A percentile compares a stretch with the other conserved stretches of the same genome.
Conservation (phyloP, 2,329 filamentous ascomycete genomes). For the Xylariaceae sp. region DNA sequence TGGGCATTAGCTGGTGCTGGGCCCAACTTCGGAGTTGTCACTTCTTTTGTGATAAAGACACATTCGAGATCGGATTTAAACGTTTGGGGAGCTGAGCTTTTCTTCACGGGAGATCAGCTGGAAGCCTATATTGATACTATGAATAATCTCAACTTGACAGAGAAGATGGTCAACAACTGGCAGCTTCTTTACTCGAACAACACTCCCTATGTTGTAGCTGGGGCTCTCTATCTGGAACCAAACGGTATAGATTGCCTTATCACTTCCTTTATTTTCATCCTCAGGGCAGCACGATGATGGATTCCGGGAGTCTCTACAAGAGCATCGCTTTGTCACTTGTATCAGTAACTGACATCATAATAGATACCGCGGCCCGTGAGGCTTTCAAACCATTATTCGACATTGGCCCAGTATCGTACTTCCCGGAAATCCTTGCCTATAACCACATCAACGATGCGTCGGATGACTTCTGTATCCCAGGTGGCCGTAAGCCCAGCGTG, state of each 20-base stretch:
- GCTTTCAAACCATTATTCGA: not conserved
- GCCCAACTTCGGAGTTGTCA: constrained; percentile 1
- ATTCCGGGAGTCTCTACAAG: too few relatives aligned
- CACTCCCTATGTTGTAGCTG: not conserved
- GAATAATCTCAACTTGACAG: constrained; percentile 2
- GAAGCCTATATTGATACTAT: not conserved
- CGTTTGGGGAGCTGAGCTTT: not conserved
- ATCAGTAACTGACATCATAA: not conserved
- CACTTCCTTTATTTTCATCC: too few relatives aligned
- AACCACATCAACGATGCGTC: not conserved
- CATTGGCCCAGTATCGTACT: not conserved
- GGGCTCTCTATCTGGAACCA: not conserved
- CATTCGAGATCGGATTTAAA: not conserved
- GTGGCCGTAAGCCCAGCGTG: constrained; percentile 1
- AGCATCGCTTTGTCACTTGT: too few relatives aligned
- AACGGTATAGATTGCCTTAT: not conserved
- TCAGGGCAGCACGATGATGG: too few relatives aligned
- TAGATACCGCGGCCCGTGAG: not conserved
- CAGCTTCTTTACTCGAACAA: not conserved
- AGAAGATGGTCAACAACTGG: constrained; percentile 1
- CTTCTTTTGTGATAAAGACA: not conserved
- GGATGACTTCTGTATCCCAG: not conserved
- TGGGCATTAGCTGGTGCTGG: not conserved
- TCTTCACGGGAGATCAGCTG: not conserved
- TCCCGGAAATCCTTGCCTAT: not conserved